Base-by-base conservation (phyloP, 306 rosid genomes). In the Senna siamea region DNA sequence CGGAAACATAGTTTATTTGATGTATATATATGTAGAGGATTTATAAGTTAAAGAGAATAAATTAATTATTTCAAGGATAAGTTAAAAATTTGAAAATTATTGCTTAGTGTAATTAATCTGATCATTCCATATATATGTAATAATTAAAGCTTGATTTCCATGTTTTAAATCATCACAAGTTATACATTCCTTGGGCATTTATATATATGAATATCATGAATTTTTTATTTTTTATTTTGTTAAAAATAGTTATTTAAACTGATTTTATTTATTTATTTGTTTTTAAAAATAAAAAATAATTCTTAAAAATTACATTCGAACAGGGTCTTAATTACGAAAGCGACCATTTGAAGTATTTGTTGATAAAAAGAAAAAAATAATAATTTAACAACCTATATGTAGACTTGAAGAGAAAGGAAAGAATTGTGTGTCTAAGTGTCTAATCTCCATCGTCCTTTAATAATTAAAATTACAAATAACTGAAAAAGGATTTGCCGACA, bases 401-500 rank as follows among this genome's bases (percentile, higher is more conserved):
- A 30, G 78, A 67, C 72, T 63, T 38, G 17, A 66, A 57, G 71
- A 23, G 53, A 79, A 73, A 66, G 70, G 34, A 67, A 65, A 51
- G 13, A 43, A 72, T 55, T 20, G 72, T n/a, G n/a, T n/a, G n/a
- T n/a, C n/a, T n/a, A n/a, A n/a, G 17, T 56, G 66, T 73, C 79
- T 44, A 47, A 37, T 69, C 52, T 10, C 47, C 12, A 4, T 43
- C 51, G 61, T 72, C n/a, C 30, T 72, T 47, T 37, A 67, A 61
- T 37, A 67, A 35, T n/a, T n/a, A n/a, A n/a, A 18, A 43, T 14
- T 13, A 47, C 26, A 38, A 50, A 51, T 30, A 40, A 81, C 66
- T 68, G 13, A n/a, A 57, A 13, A 6, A 28, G 74, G 86, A 43
- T 65, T 79, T 71, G 86, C 86, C 86, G 83, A 83, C 86, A 65